Base-by-base conservation (phyloP, 495 filamentous ascomycete species). In the Entonaema liquescens region DNA sequence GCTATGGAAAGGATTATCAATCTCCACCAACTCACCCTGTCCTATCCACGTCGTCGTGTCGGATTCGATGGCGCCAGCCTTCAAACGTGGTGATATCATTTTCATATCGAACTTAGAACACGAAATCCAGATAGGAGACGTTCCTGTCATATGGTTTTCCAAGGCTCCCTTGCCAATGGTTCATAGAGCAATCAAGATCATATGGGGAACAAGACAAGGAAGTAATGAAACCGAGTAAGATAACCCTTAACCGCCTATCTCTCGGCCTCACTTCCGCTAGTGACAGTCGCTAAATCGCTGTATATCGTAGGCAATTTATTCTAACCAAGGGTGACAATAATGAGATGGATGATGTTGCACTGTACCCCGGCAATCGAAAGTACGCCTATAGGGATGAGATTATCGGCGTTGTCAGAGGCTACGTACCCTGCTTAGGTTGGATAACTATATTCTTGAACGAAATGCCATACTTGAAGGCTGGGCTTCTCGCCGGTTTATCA, bases 1-100 rank as follows among this genome's bases (percentile, higher is more conserved):
- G 56, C 15, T 49, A 47, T 75, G 73, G 72, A 75, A 75, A 53
- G 55, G 42, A 1, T 31, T 75, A 19, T 67, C 36, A 12, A 17
- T 75, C 13, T 6, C 62, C 8, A 67, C 72, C 15, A 62, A 70
- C 53, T 75, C 72, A 23, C 64, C 72, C 5, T 47, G 35, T 23
- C 76, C 75, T 12, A 49, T 77, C 9, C 25, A 74, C 7, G 55
- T 63, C 8, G 76, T 78, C n/a, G 59, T 67, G 0, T 78, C 76
- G 1, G 76, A 71, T 38, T 79, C 77, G 9, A 81, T 80, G 77
- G 71, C 70, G n/a, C 79, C 79, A 2, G 71, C 77, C 4, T 80
- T 81, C 57, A 68, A 76, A 21, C 79, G 79, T 0, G 77, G 79
- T 26, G 79, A 81, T 65, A 25, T 79, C 12, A 64, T 81, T 2